phyloP scores from a whole-genome alignment of 1,139 yeast genomes.

The Debaryomyces sp. region DNA sequence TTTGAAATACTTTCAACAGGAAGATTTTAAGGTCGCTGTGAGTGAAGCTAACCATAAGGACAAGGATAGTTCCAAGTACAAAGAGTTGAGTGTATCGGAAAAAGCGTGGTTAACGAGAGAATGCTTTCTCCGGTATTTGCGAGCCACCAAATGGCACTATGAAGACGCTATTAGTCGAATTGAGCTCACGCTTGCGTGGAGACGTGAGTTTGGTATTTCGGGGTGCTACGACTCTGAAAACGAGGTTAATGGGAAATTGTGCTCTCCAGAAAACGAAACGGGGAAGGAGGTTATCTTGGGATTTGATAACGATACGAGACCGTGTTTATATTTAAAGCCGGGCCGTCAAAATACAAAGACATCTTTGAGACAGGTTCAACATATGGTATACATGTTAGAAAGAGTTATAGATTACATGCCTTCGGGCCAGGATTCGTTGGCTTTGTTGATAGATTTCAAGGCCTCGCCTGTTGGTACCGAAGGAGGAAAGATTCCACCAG shows the following conservation, averaged over 20 bases:
- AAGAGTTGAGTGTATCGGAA: conserved; percentile 31
- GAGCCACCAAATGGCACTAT: conserved; percentile 51
- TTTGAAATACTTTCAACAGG: conserved; percentile 56
- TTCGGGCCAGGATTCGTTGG: conserved; percentile 51
- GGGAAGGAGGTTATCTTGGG: conserved; percentile 53
- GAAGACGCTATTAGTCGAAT: conserved; percentile 45
- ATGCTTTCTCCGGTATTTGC: conserved; percentile 48
- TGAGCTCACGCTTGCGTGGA: conserved; percentile 48
- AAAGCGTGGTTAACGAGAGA: conserved; percentile 52
- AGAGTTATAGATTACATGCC: conserved; percentile 52
- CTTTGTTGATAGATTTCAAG: conserved; percentile 50
- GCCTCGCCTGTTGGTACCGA: conserved; percentile 52
- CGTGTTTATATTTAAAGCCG: conserved; percentile 51
- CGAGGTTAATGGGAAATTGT: conserved; percentile 34
- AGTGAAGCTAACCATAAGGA: conserved; percentile 44
- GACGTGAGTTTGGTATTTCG: conserved; percentile 48
- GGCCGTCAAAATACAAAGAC: conserved; percentile 54
- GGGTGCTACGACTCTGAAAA: conserved; percentile 36
- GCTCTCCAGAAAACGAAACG: conserved; percentile 44
- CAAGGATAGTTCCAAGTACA: conserved; percentile 21
- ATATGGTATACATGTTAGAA: conserved; percentile 53
- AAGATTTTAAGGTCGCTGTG: conserved; percentile 39
- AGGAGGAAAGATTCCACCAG: conserved; percentile 77
- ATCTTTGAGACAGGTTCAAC: conserved; percentile 48
- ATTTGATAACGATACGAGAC: conserved; percentile 49